Percentiles rank a stretch among this genome's conserved stretches.
phyloP scores from a whole-genome alignment of 305 asterid genomes.

The Andrographis paniculata region DNA sequence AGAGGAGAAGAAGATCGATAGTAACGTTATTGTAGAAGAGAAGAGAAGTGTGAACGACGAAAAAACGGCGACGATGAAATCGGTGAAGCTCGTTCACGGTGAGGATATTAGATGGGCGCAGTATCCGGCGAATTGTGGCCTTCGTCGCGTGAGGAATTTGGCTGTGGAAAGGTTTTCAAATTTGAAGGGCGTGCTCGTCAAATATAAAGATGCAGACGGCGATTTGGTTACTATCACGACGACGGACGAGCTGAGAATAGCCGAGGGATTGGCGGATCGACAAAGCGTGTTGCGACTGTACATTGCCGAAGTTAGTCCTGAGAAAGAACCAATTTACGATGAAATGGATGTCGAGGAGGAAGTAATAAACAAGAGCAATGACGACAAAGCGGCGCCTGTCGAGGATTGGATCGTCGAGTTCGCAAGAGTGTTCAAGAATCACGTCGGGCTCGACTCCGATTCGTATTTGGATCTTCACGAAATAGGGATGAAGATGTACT shows the following conservation, averaged over 20 bases:
- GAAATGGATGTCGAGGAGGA: conserved; percentile 42
- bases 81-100: conserved; percentile 65
- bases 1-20: conserved; percentile 50
- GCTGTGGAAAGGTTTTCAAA: conserved; percentile 64
- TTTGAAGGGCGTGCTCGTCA: conserved; percentile 74
- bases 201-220: conserved; percentile 88
- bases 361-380: conserved; percentile 21
- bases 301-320: conserved; percentile 74
- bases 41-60: conserved; percentile 60
- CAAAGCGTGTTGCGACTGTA: conserved; percentile 63
- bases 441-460: conserved; percentile 81
- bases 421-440: conserved; percentile 73
- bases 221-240: conserved; percentile 88
- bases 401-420: conserved; percentile 84
- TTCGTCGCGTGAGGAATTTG: conserved; percentile 59
- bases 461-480: conserved; percentile 84
- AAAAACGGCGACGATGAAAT: conserved; percentile 43
- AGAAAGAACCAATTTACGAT: conserved; percentile 69
- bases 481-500: conserved; percentile 73
- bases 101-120: conserved; percentile 93
- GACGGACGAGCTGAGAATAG: conserved; percentile 77
- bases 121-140: conserved; percentile 55
- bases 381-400: conserved; percentile 33
- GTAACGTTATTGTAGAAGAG: conserved; percentile 64
- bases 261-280: conserved; percentile 66